Evolutionary conservation across 179 eudicot species (phyloP), one percentile per base, ranked within the genome.

Genomic region (Pouteria campechiana): DNA sequence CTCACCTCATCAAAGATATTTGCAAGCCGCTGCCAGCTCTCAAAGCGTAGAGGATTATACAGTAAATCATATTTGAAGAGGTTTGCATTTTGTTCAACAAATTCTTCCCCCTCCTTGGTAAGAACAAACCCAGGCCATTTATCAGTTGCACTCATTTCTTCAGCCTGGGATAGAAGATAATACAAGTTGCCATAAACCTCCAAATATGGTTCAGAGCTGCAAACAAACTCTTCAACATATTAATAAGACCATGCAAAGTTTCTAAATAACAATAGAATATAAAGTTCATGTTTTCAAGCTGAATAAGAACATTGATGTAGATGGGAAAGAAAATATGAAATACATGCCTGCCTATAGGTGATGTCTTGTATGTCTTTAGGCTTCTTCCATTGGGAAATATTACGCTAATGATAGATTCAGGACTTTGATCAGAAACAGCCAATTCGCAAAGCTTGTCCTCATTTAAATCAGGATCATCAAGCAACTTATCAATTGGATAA

Each of bases 41-140:
- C 96, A 58, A 86, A 75, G 29, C 85, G 96, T 41, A 75, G 47
- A 36, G 96, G 99, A 51, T 82, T 92, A 61, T 76, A 92, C 57
- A 82, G 52, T 44, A 92, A 57, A 64, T 92, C 99, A 67, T 79
- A 92, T 65, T 92, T 92, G 50, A 78, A 86, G 58, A 92, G 92
- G 22, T 73, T 86, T 47, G 99, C 85, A 58, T 73, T 82, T 52
- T 92, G 84, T 52, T 79, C 75, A 32, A 87, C 87, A 66, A 87
- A 92, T 31, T 87, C 96, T 58, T 79, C 94, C 50, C 99, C 99
- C 75, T 92, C 99, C 59, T 92, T 92, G 27, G 94, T 87, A 34
- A 92, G 78, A 33, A 92, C 94, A 77, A 87, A 92, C 23, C 99
- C 99, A 64, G 99, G 81, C 94, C 99, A 79, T 57, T 77, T 92